Conservation (phyloP, 768 basidiomycete genomes). For the Lentinula sp. region DNA sequence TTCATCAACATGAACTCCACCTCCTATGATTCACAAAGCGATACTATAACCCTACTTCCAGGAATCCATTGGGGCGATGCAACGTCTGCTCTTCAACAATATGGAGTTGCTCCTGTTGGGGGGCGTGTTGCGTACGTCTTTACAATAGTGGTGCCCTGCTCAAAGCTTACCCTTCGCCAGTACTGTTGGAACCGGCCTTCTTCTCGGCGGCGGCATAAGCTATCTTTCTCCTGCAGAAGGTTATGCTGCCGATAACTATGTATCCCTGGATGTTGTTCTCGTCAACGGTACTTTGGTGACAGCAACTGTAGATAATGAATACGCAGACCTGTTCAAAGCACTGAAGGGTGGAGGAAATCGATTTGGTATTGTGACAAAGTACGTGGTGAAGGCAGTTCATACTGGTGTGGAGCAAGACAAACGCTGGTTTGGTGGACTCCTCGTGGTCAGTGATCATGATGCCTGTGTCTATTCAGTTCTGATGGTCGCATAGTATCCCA, state of each 20-base stretch:
- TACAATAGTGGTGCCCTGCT: neutral
- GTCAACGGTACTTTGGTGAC: constrained; percentile 33
- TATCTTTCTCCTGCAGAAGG: constrained; percentile 33
- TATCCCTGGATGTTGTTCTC: constrained; percentile 35
- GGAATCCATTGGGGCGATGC: constrained; percentile 8
- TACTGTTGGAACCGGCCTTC: constrained; percentile 38
- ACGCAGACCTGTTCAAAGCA: constrained; percentile 37
- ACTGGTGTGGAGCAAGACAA: constrained; percentile 31
- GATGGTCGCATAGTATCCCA: constrained; percentile 22
- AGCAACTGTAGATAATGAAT: constrained; percentile 31
- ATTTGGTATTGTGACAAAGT: constrained; percentile 40
- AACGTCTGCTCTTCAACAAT: neutral
- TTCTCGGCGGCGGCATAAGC: constrained; percentile 37
- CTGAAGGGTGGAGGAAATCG: constrained; percentile 39
- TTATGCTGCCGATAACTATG: constrained; percentile 30
- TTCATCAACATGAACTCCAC: constrained; percentile 7
- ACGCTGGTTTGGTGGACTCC: constrained; percentile 31
- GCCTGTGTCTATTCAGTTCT: neutral
- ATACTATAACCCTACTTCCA: constrained; percentile 6
- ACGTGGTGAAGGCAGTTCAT: constrained; percentile 31
- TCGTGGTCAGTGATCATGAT: constrained; percentile 22
- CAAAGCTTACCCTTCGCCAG: neutral
- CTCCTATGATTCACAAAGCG: constrained; percentile 2
- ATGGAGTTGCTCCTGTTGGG: constrained; percentile 8
- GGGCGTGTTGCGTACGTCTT: constrained; percentile 5